phyloP scores from a whole-genome alignment of 176 grass and related monocot species.

The Miscanthus lutarioriparius region DNA sequence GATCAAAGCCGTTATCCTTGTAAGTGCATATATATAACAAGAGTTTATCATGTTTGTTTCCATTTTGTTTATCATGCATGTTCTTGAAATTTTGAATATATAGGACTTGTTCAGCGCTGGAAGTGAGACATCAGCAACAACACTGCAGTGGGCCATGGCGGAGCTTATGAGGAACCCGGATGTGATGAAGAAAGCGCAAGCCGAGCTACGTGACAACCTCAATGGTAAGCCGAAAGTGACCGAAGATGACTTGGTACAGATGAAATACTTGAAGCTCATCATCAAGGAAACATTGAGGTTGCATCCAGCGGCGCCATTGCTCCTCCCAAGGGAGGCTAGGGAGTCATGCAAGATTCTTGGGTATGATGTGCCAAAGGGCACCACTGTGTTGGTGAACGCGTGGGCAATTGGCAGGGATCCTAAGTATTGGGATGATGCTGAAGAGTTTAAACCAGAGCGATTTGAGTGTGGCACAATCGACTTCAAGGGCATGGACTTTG shows the following conservation, averaged over 20 bases:
- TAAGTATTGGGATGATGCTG: not conserved
- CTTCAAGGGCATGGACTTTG: constrained; percentile 25
- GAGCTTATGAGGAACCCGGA: constrained; percentile 29
- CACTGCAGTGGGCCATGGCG: constrained; percentile 23
- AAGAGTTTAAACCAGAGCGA: constrained; percentile 25
- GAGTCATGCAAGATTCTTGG: constrained; percentile 6
- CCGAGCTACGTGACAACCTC: not conserved
- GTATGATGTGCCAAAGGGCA: constrained; percentile 22
- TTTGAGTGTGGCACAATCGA: not conserved
- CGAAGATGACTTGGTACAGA: not conserved
- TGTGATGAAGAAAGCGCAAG: constrained; percentile 18
- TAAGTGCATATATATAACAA: not conserved
- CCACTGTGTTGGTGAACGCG: not conserved
- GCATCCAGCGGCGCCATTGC: not conserved
- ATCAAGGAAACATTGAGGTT: constrained; percentile 21
- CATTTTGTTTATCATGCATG: not conserved
- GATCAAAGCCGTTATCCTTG: not conserved
- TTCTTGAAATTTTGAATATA: not conserved
- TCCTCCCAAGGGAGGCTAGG: constrained; percentile 12
- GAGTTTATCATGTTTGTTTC: not conserved
- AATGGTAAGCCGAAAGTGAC: not conserved
- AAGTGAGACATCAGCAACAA: constrained; percentile 1
- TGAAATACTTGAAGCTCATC: constrained; percentile 8
- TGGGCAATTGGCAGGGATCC: constrained; percentile 31
- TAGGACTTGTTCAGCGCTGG: constrained; percentile 27